Conservation (phyloP, 108 stramenopile genomes). For the Seminavis robusta region DNA sequence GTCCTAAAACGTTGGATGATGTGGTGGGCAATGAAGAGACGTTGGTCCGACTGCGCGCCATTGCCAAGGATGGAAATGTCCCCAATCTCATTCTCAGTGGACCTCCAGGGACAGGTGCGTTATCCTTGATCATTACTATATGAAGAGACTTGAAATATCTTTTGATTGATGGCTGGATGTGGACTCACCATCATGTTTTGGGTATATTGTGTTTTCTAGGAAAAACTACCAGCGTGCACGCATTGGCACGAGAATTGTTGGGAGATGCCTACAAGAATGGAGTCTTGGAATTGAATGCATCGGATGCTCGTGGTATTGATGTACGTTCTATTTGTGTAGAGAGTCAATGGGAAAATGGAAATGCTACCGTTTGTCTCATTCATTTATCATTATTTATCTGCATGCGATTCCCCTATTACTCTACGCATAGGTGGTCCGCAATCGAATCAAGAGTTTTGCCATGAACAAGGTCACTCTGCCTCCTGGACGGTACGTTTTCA, state of each 20-base stretch:
- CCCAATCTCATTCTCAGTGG: slow-evolving; percentile 97
- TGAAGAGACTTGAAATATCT: too few species aligned
- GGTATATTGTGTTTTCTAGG: neutral
- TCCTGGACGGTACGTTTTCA: slow-evolving; percentile 50
- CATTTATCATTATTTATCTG: neutral
- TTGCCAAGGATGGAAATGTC: slow-evolving; percentile 95
- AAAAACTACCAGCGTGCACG: slow-evolving; percentile 87
- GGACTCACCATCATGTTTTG: neutral
- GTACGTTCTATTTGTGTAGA: slow-evolving; percentile 28
- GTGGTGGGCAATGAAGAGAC: slow-evolving; percentile 99
- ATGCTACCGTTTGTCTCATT: neutral
- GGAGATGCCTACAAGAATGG: slow-evolving; percentile 72
- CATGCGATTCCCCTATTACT: neutral
- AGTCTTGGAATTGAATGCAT: slow-evolving; percentile 94
- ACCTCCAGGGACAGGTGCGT: slow-evolving; percentile 45
- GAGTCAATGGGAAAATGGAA: neutral
- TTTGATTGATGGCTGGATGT: neutral
- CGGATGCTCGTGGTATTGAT: slow-evolving; percentile 97
- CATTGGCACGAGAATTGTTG: slow-evolving; percentile 85
- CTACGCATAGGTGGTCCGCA: slow-evolving; percentile 78
- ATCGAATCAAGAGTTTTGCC: slow-evolving; percentile 98
- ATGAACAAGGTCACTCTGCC: slow-evolving; percentile 89
- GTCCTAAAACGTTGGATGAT: slow-evolving; percentile 76
- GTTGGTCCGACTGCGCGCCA: slow-evolving; percentile 82
- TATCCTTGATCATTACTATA: too few species aligned